These are phyloP conservation scores for Elongisporangium undulatum DNA, from an alignment of 352 stramenopile species.

Conservation along the genomic window DNA sequence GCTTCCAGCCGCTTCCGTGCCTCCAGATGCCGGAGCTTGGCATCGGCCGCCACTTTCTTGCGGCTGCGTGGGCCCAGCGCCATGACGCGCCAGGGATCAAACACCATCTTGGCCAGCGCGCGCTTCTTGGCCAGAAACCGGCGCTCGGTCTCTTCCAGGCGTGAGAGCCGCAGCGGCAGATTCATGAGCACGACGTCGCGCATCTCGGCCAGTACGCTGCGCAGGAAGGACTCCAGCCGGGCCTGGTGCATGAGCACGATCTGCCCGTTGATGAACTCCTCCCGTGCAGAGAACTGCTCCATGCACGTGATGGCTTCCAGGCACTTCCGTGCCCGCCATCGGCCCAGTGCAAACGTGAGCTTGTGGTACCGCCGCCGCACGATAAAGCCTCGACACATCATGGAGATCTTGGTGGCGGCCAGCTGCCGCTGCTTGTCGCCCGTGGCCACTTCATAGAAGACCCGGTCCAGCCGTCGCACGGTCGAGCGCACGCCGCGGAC, in stretches of 20 bases:
- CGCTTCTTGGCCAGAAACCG: constrained; percentile 44
- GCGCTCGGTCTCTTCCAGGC: constrained; percentile 47
- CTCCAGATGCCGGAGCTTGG: constrained; percentile 38
- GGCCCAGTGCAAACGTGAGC: constrained; percentile 35
- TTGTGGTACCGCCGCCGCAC: constrained; percentile 38
- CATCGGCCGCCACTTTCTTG: constrained; percentile 38
- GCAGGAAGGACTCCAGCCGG: constrained; percentile 28
- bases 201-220: constrained; percentile 51
- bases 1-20: constrained; percentile 50
- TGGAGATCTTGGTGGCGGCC: constrained; percentile 60
- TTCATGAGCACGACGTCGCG: constrained; percentile 71
- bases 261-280: constrained; percentile 57
- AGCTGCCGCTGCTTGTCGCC: constrained; percentile 70
- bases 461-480: constrained; percentile 57
- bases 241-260: constrained; percentile 40
- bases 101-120: constrained; percentile 29
- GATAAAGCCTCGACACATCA: constrained; percentile 48
- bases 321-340: constrained; percentile 48
- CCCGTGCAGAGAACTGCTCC: constrained; percentile 58
- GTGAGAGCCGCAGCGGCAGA: constrained; percentile 41
- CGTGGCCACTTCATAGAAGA: constrained; percentile 73
- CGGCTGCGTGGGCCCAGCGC: constrained; percentile 55
- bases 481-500: constrained; percentile 65
- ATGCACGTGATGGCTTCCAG: constrained; percentile 35
- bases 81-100: constrained; percentile 43